phyloP scores from a whole-genome alignment of 2,329 filamentous ascomycete genomes.

The Juglanconis juglandina region DNA sequence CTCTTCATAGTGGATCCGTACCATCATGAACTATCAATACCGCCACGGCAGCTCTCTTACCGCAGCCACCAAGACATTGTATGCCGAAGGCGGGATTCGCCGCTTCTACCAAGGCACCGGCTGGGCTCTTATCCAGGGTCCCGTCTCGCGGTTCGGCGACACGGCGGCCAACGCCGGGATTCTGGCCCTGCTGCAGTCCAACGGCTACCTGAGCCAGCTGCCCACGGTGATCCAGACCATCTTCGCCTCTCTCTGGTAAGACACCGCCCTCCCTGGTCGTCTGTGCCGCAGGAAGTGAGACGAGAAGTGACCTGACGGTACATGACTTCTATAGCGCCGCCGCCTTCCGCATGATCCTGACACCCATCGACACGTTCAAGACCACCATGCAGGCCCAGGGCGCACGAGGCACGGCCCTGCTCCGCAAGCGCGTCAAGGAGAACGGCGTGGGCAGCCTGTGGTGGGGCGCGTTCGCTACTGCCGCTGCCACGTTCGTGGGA shows the following conservation, averaged over 20 bases:
- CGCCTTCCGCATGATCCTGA: slow-evolving; percentile 44
- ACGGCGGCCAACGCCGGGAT: slow-evolving; percentile 49
- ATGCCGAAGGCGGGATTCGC: slow-evolving; percentile 37
- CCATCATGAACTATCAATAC: slow-evolving; percentile 51
- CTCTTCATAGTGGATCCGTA: slow-evolving; percentile 38
- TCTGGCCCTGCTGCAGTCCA: slow-evolving; percentile 44
- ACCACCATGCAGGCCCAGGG: slow-evolving; percentile 48
- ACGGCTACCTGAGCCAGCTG: slow-evolving; percentile 40
- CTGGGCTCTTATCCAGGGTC: slow-evolving; percentile 44
- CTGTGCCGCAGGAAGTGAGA: too few species aligned
- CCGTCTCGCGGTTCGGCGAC: slow-evolving; percentile 44
- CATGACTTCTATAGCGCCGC: slow-evolving; percentile 33
- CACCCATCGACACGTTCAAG: slow-evolving; percentile 48
- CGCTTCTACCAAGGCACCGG: slow-evolving; percentile 45
- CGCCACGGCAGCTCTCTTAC: slow-evolving; percentile 42
- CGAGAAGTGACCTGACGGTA: neutral
- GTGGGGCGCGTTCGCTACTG: slow-evolving; percentile 48
- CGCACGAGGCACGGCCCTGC: slow-evolving; percentile 36
- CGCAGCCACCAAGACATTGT: slow-evolving; percentile 36
- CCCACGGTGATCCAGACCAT: slow-evolving; percentile 43
- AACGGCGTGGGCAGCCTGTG: slow-evolving; percentile 44
- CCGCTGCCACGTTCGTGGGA: slow-evolving; percentile 45
- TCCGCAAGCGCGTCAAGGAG: slow-evolving; percentile 41
- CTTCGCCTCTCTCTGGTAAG: slow-evolving; percentile 43
- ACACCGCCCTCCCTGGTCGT: too few species aligned